Percentiles rank a stretch among this genome's conserved stretches.
These are phyloP conservation scores for Dothideomycetes sp. DNA, from an alignment of 2,329 filamentous ascomycete genomes.

Conservation along the genomic window DNA sequence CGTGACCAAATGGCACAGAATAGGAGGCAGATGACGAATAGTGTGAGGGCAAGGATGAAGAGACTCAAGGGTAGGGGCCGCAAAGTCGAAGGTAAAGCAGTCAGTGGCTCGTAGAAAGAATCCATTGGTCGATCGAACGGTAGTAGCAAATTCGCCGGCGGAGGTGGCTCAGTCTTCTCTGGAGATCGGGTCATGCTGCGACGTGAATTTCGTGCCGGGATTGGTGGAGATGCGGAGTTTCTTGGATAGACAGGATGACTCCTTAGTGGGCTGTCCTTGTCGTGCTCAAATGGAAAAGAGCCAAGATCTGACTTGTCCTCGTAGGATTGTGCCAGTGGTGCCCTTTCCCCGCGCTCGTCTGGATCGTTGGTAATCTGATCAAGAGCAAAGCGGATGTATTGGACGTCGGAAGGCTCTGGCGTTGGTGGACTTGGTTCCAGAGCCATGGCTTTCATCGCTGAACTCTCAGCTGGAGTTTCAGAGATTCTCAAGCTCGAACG, in stretches of 20 bases:
- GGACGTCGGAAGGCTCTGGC: constrained; percentile 72
- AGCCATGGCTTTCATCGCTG: constrained; percentile 17
- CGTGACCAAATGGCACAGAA: constrained; percentile 62
- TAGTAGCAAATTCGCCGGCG: not conserved
- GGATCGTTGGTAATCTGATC: constrained; percentile 72
- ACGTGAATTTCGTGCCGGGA: constrained; percentile 3
- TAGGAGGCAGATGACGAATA: constrained; percentile 62
- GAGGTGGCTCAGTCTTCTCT: not conserved
- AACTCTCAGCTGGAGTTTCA: constrained; percentile 13
- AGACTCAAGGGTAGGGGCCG: constrained; percentile 52
- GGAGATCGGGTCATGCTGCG: constrained; percentile 1
- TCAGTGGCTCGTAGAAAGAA: constrained; percentile 34
- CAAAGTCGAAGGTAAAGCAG: constrained; percentile 61
- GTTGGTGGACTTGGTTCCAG: constrained; percentile 40
- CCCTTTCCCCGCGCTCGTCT: constrained; percentile 45
- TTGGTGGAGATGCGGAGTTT: not conserved
- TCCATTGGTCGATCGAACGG: constrained; percentile 7
- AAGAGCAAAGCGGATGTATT: constrained; percentile 82
- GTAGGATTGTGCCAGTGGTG: constrained; percentile 13
- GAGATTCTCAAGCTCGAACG: constrained; percentile 6
- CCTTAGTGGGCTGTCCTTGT: not conserved
- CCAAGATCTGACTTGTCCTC: not conserved
- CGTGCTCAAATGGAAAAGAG: not conserved
- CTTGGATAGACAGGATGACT: not conserved
- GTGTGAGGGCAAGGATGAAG: constrained; percentile 49